A percentile compares a stretch with the other conserved stretches of the same genome.
Conservation (phyloP, 2,329 filamentous ascomycete species). For the Neophaeococcomyces aloes region DNA sequence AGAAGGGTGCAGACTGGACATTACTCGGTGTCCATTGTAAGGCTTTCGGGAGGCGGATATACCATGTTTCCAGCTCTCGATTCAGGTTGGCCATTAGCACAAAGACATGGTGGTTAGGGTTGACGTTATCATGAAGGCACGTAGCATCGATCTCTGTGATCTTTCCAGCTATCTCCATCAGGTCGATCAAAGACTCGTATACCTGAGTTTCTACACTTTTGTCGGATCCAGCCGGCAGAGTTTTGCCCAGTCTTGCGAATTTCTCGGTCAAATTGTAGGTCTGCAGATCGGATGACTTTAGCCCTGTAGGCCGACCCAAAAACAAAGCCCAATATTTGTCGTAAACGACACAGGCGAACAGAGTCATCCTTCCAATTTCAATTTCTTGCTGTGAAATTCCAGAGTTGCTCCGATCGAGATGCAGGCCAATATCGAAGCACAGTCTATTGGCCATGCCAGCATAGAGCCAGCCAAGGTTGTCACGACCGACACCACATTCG, state of each 20-base stretch:
- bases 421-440: conserved; percentile 33
- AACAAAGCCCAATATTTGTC: conserved; percentile 13
- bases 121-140: conserved; percentile 3
- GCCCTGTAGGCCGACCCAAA: conserved; percentile 6
- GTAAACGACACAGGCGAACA: conserved; percentile 10
- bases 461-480: conserved; percentile 29
- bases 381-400: conserved; percentile 11
- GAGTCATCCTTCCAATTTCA: conserved; percentile 11
- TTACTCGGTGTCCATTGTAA: conserved; percentile 11
- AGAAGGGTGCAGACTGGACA: conserved; percentile 4
- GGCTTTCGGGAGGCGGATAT: conserved; percentile 7
- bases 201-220: conserved; percentile 9
- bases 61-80: conserved; percentile 11
- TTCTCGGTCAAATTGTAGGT: conserved; percentile 1
- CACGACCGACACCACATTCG: conserved; percentile 9
- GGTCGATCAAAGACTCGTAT: conserved; percentile 10
- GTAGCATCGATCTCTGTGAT: conserved; percentile 13
- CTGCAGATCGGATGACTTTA: conserved; percentile 10
- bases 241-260: conserved; percentile 5
- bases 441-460: conserved; percentile 34
- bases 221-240: conserved; percentile 5
- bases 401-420: conserved; percentile 25
- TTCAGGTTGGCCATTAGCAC: conserved; percentile 8
- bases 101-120: conserved; percentile 8
- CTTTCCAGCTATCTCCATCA: conserved; percentile 11